phyloP scores from a whole-genome alignment of 768 basidiomycete species.

The Trametes coccinea region DNA sequence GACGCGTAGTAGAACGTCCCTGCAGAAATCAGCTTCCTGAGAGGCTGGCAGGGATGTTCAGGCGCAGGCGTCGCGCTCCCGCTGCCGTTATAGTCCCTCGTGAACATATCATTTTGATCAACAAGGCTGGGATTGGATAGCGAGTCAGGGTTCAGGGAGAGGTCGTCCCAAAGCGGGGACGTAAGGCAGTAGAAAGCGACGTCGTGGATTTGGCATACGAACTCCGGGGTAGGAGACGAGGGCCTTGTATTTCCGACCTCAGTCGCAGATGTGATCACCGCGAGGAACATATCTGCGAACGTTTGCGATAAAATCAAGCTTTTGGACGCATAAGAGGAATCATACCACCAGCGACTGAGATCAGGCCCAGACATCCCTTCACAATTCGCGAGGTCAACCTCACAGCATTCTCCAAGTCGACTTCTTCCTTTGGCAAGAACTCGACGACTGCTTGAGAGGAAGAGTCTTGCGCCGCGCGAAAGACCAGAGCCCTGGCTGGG shows the following conservation, averaged over 20 bases:
- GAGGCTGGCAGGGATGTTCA: slow-evolving; percentile 90
- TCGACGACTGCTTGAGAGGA: slow-evolving; percentile 79
- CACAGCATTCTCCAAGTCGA: slow-evolving; percentile 65
- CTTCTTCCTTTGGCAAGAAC: slow-evolving; percentile 71
- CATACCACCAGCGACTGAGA: slow-evolving; percentile 70
- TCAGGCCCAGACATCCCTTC: slow-evolving; percentile 84
- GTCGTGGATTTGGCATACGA: slow-evolving; percentile 81
- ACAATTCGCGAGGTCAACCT: slow-evolving; percentile 70
- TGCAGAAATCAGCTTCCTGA: slow-evolving; percentile 88
- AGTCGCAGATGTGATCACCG: slow-evolving; percentile 73
- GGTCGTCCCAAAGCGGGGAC: slow-evolving; percentile 82
- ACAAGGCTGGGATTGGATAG: slow-evolving; percentile 52
- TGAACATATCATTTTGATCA: slow-evolving; percentile 54
- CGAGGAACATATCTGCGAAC: slow-evolving; percentile 72
- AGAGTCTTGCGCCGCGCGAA: slow-evolving; percentile 56
- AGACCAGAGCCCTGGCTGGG: slow-evolving; percentile 66
- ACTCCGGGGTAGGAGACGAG: slow-evolving; percentile 56
- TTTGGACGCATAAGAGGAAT: background rate
- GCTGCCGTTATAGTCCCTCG: slow-evolving; percentile 45
- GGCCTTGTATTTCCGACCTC: slow-evolving; percentile 74
- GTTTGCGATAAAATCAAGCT: background rate
- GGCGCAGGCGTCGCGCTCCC: slow-evolving; percentile 40
- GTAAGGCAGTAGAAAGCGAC: slow-evolving; percentile 89
- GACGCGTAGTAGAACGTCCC: slow-evolving; percentile 93
- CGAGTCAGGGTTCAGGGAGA: slow-evolving; percentile 50